These are phyloP conservation scores for Suhomyces atakaporum DNA, from an alignment of 1,139 yeast species.

Conservation along the genomic window DNA sequence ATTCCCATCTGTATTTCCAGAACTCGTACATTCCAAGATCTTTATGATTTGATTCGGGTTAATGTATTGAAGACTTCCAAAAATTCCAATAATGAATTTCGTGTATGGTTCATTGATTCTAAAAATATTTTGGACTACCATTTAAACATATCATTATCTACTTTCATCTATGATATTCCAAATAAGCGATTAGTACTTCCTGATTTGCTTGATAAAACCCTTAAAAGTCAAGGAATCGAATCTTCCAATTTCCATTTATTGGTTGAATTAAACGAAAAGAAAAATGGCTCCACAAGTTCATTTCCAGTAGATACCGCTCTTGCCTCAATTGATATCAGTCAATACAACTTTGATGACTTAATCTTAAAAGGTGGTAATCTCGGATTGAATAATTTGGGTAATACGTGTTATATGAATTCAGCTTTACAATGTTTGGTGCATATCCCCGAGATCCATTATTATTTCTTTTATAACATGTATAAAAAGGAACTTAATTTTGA, in stretches of 20 bases:
- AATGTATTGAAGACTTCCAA: conserved; percentile 21
- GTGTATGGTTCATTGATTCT: conserved; percentile 45
- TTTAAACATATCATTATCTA: conserved; percentile 24
- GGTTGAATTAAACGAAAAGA: conserved; percentile 33
- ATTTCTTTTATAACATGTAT: conserved; percentile 66
- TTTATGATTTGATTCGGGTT: conserved; percentile 29
- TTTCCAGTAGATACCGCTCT: conserved; percentile 36
- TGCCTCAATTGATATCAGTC: conserved; percentile 20
- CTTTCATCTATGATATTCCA: conserved; percentile 35
- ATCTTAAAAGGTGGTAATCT: conserved; percentile 35
- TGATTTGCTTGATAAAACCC: conserved; percentile 24
- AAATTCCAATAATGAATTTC: conserved; percentile 12
- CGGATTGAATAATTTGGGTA: conserved; percentile 85
- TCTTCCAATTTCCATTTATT: conserved; percentile 33
- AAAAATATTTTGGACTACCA: conserved; percentile 28
- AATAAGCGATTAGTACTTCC: conserved; percentile 35
- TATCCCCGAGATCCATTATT: conserved; percentile 78
- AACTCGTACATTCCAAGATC: conserved; percentile 37
- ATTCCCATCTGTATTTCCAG: conserved; percentile 28
- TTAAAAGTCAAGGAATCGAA: conserved; percentile 36
- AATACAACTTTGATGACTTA: conserved; percentile 19
- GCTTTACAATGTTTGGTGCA: conserved; percentile 90
- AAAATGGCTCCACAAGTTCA: conserved; percentile 7
- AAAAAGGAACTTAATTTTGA: conserved; percentile 65
- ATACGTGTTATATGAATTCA: conserved; percentile 96